Evolutionary conservation across 805 yeast species (phyloP), one percentile per base, ranked within the genome.

Genomic region (Middelhovenomyces tepae): DNA sequence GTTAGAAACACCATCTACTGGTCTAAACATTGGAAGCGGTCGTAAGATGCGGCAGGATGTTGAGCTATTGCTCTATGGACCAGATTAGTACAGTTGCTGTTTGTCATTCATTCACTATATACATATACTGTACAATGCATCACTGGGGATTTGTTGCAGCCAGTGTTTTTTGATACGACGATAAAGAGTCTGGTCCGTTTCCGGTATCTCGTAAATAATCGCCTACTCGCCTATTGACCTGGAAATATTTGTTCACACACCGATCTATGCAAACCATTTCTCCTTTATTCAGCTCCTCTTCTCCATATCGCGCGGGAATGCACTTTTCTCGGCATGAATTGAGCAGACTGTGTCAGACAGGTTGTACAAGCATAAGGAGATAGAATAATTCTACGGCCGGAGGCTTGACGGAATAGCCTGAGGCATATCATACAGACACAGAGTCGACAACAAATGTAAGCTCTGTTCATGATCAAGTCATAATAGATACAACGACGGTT

Each of bases 281-380:
- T 22, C 95, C 96, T 48, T 86, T 85, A 43, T 73, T 75, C 35
- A 87, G 62, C 16, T 89, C 96, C 7, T 72, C 67, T 47, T 89
- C 97, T 10, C 84, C 83, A 57, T 81, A 87, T 43, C 78, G 82
- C n/a, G 66, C 72, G n/a, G 80, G 78, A 25, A 91, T 69, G 57
- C 98, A 91, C 56, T 91, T 91, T 37, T 56, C 48, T 14, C 69
- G 64, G 55, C 97, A 89, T 3, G 69, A 65, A 22, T 62, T 56
- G 22, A 81, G 62, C 43, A 87, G 65, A 27, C 70, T 65, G 47
- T 18, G 18, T 13, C 8, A 14, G n/a, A n/a, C n/a, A 7, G 18
- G 5, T n/a, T 6, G 30, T 8, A 8, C n/a, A 7, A 14, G 10
- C 9, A 14, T 27, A 14, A 8, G 19, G 6, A 27, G 6, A 6